A percentile compares a stretch with the other conserved stretches of the same genome.
Conservation (phyloP, 139 green algal genomes). For the Deuterostichococcus epilithicus region DNA sequence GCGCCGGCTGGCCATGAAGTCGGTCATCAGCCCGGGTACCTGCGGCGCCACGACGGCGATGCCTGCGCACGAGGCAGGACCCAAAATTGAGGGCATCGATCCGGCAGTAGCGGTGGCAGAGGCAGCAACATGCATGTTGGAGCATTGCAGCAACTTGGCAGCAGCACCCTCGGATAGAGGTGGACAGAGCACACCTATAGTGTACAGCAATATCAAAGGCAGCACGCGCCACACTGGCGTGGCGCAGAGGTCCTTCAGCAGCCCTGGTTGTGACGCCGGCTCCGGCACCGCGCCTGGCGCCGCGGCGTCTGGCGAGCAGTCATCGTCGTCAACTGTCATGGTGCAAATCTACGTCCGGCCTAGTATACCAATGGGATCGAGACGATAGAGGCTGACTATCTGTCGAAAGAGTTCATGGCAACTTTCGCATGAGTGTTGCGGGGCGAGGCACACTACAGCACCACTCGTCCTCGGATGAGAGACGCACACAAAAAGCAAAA, state of each 20-base stretch:
- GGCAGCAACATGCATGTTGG: neutral
- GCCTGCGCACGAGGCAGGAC: slow-evolving; percentile 26
- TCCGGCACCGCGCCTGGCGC: too few species aligned
- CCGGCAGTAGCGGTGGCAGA: neutral
- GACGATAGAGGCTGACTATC: too few species aligned
- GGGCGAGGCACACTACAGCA: too few species aligned
- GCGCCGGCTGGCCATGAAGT: slow-evolving; percentile 69
- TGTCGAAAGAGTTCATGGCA: too few species aligned
- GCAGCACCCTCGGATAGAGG: neutral
- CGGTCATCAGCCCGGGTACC: slow-evolving; percentile 63
- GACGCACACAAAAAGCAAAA: too few species aligned
- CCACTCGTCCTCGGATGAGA: too few species aligned
- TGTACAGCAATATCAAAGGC: slow-evolving; percentile 29
- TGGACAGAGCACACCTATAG: slow-evolving; percentile 6
- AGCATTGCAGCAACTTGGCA: neutral
- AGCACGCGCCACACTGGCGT: slow-evolving; percentile 33
- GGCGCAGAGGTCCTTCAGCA: slow-evolving; percentile 21
- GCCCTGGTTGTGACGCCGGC: neutral
- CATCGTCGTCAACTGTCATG: too few species aligned
- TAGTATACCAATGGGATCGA: too few species aligned
- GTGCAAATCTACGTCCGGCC: too few species aligned
- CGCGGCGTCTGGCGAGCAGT: too few species aligned
- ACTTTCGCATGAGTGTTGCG: too few species aligned
- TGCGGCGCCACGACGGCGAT: slow-evolving; percentile 56
- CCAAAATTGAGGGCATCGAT: neutral